phyloP scores from a whole-genome alignment of 495 filamentous ascomycete genomes.

The Penicillium longicatenatum region DNA sequence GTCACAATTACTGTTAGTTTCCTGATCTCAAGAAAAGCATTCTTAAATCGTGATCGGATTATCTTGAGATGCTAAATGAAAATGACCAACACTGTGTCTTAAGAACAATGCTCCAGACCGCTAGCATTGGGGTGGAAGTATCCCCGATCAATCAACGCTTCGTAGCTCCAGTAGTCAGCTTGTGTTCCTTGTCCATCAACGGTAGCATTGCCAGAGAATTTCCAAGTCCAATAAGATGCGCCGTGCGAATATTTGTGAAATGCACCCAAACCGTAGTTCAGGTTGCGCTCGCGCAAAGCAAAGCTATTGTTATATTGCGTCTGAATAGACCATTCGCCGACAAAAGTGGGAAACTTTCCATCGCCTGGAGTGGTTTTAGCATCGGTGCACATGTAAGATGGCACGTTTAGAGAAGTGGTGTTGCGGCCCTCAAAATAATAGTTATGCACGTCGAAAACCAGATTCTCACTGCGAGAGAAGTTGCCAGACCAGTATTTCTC shows the following conservation, averaged over 20 bases:
- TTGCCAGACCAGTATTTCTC: slow-evolving; percentile 27
- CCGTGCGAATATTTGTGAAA: slow-evolving; percentile 24
- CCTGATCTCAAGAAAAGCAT: too few relatives aligned
- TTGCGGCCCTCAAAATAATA: slow-evolving; percentile 31
- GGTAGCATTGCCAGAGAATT: slow-evolving; percentile 24
- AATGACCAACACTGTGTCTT: too few relatives aligned
- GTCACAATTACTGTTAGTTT: too few relatives aligned
- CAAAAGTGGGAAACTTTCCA: slow-evolving; percentile 36
- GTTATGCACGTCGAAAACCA: slow-evolving; percentile 36
- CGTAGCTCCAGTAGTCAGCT: slow-evolving; percentile 31
- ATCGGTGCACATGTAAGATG: slow-evolving; percentile 16
- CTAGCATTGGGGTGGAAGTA: neutral
- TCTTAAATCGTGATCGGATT: too few relatives aligned
- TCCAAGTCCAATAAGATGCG: slow-evolving; percentile 30
- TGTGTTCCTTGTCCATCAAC: slow-evolving; percentile 24
- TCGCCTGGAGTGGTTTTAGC: slow-evolving; percentile 9
- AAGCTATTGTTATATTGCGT: slow-evolving; percentile 22
- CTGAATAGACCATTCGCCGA: slow-evolving; percentile 35
- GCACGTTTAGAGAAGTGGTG: slow-evolving; percentile 27
- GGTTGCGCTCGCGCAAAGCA: slow-evolving; percentile 22
- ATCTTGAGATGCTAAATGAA: too few relatives aligned
- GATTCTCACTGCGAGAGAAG: slow-evolving; percentile 21
- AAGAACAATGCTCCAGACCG: too few relatives aligned
- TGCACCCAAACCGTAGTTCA: slow-evolving; percentile 23
- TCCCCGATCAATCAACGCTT: neutral